Percentiles rank a stretch among this genome's conserved stretches.
Conservation (phyloP, 2,329 filamentous ascomycete species). For the Colletotrichum lindemuthianum region DNA sequence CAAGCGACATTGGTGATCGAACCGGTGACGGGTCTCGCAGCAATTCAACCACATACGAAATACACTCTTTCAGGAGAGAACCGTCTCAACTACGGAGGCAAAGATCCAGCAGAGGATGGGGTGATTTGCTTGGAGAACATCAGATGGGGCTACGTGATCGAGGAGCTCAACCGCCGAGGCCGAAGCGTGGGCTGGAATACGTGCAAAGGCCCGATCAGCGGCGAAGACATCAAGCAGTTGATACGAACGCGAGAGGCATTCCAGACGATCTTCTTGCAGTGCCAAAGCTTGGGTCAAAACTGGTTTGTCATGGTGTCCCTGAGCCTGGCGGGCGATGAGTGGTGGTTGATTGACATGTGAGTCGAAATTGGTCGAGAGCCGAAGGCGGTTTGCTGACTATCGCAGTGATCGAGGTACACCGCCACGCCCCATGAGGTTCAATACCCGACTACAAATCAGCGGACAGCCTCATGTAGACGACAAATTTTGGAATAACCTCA, state of each 20-base stretch:
- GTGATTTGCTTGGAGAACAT: slow-evolving; percentile 68
- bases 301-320: slow-evolving; percentile 81
- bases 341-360: slow-evolving; percentile 78
- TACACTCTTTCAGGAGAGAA: slow-evolving; percentile 68
- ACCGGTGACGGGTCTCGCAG: slow-evolving; percentile 79
- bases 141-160: slow-evolving; percentile 68
- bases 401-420: slow-evolving; percentile 42
- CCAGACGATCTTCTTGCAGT: slow-evolving; percentile 75
- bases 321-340: slow-evolving; percentile 78
- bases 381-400: slow-evolving; percentile 8
- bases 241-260: slow-evolving; percentile 72
- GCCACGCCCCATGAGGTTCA: slow-evolving; percentile 38
- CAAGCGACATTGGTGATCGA: slow-evolving; percentile 75
- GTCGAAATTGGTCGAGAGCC: slow-evolving; percentile 40
- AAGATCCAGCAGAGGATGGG: slow-evolving; percentile 67
- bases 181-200: slow-evolving; percentile 72
- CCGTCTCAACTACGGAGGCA: slow-evolving; percentile 68
- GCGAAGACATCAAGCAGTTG: slow-evolving; percentile 67
- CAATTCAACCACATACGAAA: slow-evolving; percentile 72
- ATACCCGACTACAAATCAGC: slow-evolving; percentile 52
- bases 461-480: slow-evolving; percentile 57
- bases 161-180: slow-evolving; percentile 69
- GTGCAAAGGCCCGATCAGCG: slow-evolving; percentile 57
- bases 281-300: slow-evolving; percentile 73
- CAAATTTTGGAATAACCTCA: slow-evolving; percentile 63